Base-by-base conservation (phyloP, 2,329 filamentous ascomycete species). In the Hypocreales sp. region DNA sequence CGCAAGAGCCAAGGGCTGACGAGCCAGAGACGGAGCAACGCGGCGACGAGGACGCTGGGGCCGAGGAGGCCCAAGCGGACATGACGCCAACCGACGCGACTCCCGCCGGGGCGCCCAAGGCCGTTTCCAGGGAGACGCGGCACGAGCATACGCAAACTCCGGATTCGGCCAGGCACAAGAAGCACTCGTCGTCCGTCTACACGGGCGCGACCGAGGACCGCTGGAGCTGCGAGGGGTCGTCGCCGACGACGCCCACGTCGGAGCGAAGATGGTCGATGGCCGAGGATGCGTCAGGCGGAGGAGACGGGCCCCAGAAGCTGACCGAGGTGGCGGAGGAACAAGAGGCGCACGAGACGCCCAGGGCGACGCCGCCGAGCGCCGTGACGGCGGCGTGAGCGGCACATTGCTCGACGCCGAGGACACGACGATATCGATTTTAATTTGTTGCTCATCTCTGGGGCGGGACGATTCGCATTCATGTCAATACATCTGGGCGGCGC, bases 181-280 rank as follows among this genome's bases (percentile, higher is more conserved):
- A 52, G 32, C 50, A 51, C 35, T 47, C 46, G 7, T 54, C 51
- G 11, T 56, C 52, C 5, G 42, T 54, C 18, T 55, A 46, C 28
- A 55, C 51, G 9, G 48, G 51, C n/a, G 42, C 37, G 6, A 53
- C 44, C 2, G 51, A 53, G 16, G 48, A 53, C 20, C 43, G 44
- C 23, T 55, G 45, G 43, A 56, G 52, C 35, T 39, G 48, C 13
- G 49, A 54, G 20, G 45, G 48, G 15, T 51, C 52, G 8, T 50
- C 47, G 7, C 35, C 53, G 11, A 53, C 51, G 17, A 56, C 52
- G 2, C 50, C 52, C 3, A 55, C 49, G 3, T 55, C 51, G 14
- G 52, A 55, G 21, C 46, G 47, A 17, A 44, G 44, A 8, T 46
- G 38, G 20, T 53, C 51, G 3, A 36, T 47, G 8, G 34, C 41